Evolutionary conservation across 78 protist genomes (phyloP), one percentile per base, ranked within the genome.

Genomic region (Isochrysis galbana): DNA sequence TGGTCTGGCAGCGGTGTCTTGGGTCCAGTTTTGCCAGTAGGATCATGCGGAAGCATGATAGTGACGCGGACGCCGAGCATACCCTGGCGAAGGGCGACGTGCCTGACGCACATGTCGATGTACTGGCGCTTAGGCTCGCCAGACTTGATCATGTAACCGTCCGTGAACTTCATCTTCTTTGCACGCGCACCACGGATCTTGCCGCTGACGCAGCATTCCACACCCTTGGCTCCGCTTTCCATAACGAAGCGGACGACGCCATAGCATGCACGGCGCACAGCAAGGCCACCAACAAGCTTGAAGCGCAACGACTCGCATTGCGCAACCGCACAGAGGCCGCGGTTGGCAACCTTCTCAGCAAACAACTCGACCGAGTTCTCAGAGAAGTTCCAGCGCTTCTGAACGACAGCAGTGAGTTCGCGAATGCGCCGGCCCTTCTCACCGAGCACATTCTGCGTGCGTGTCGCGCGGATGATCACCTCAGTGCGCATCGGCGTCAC

Each of bases 401-500:
- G 98, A 45, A 99, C 97, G n/a, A 97, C 95, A 21, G 98, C 36
- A 39, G 99, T 98, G 55, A 98, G 96, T 95, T 99, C 99, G 91
- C 99, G 96, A 86, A 99, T 97, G 91, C 99, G 97, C 88, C 98
- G 95, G 89, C 98, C 99, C 91, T 97, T 95, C 93, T 97, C 98
- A 44, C 99, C 99, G 25, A 95, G 87, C 46, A 98, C 98, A 89
- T 95, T 70, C 94, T 96, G 96, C 78, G 99, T 92, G 93, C 98
- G 97, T 69, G 99, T 98, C 80, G 99, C 99, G 46, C 98, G 98
- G 98, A 99, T 98, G 95, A 98, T 98, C 97, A 99, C 97, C 95
- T 99, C 99, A 19, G 99, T 98, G 87, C 96, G 93, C 77, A 88
- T 74, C 92, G 99, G 99, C 45, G 99, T 97, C 39, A 90, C 93